Evolutionary conservation across 2,329 filamentous ascomycete species (phyloP), one percentile per base, ranked within the genome.

Genomic region (Leptographium procerum): DNA sequence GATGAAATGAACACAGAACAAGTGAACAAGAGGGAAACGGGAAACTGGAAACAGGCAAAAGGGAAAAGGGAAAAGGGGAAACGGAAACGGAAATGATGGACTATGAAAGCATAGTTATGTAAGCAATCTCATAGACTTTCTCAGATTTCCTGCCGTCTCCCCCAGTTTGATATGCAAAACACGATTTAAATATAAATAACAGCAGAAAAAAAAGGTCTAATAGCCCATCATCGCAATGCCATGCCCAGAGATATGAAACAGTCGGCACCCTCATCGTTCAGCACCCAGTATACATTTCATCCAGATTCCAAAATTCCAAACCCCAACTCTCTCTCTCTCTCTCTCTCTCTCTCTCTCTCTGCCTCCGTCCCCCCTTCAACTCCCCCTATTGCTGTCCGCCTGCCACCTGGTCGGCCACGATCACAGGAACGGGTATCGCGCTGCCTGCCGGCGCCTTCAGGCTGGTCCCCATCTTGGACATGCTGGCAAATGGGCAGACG

Each of bases 401-500:
- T 1, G 8, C 16, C 2, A 19, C 14, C 36, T 13, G 36, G 3
- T 40, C 36, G 1, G 36, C 8, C 36, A 40, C 36, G 13, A 40
- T 40, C 5, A 40, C 33, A 3, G 56, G 29, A 7, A 31, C 50
- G 8, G 56, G 36, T 54, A 52, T 36, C 11, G 26, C n/a, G 33
- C 28, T 52, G 28, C 45, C 47, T 28, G 58, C 53, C 14, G n/a
- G n/a, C n/a, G 64, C 61, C 26, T 61, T 62, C 10, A 66, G 53
- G 36, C 55, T 60, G 24, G 36, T 13, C 36, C 59, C 63, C 59
- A 64, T 60, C n/a, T 33, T 58, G 26, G 56, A 24, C 57, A 67
- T 64, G 26, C 63, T 63, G 2, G 63, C 63, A 36, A 68, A 69
- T 11, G 67, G 67, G 57, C 67, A 69, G 3, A 64, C 64, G 16